These are phyloP conservation scores for Nicotiana obtusifolia DNA, from an alignment of 257 asterid species.

Conservation along the genomic window DNA sequence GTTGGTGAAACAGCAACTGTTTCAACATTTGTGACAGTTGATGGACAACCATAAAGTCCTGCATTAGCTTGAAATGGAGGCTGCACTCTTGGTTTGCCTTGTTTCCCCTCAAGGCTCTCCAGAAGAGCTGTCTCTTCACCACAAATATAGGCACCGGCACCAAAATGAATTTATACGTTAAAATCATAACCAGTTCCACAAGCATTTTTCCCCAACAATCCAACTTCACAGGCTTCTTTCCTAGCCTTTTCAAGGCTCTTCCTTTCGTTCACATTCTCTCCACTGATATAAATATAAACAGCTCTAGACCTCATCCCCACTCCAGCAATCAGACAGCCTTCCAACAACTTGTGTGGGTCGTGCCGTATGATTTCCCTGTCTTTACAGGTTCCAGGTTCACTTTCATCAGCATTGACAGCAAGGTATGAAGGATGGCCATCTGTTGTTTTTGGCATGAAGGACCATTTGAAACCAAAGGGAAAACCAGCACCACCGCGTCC, in stretches of 20 bases:
- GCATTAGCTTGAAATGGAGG: slow-evolving; percentile 99
- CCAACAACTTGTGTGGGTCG: slow-evolving; percentile 94
- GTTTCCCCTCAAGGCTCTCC: slow-evolving; percentile 99
- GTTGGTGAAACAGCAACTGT: slow-evolving; percentile 98
- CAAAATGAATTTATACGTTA: slow-evolving; percentile 90
- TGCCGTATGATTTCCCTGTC: slow-evolving; percentile 99
- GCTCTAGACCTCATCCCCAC: slow-evolving; percentile 97
- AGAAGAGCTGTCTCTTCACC: slow-evolving; percentile 99
- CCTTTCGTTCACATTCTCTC: slow-evolving; percentile 95
- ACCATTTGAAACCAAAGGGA: slow-evolving; percentile 97
- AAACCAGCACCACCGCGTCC: slow-evolving; percentile 99
- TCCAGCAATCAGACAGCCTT: slow-evolving; percentile 96
- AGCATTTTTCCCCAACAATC: slow-evolving; percentile 89
- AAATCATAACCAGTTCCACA: slow-evolving; percentile 97
- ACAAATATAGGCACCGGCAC: slow-evolving; percentile 97
- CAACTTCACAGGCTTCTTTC: slow-evolving; percentile 88
- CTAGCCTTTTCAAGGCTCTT: slow-evolving; percentile 77
- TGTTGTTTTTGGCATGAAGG: no score
- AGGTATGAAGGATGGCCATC: no score
- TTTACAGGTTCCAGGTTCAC: slow-evolving; percentile 99
- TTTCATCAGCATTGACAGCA: slow-evolving; percentile 98
- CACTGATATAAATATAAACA: slow-evolving; percentile 92
- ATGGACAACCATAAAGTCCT: slow-evolving; percentile 94
- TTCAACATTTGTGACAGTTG: slow-evolving; percentile 94
- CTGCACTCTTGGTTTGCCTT: slow-evolving; percentile 95